Conservation (phyloP, 129 eudicot genomes). For the Apium graveolens region DNA sequence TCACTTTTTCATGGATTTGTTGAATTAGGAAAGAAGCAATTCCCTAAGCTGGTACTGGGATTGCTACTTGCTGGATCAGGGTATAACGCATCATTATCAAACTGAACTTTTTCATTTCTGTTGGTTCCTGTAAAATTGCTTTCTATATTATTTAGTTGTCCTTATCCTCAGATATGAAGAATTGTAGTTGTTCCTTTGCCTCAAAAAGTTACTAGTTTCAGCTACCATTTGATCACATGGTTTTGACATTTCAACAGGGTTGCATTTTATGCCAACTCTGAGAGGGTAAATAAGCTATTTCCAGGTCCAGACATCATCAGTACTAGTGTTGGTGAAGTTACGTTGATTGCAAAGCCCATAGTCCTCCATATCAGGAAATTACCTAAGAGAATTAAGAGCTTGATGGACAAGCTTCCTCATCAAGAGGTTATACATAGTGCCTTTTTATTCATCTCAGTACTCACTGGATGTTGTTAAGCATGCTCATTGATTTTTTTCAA, state of each 20-base stretch:
- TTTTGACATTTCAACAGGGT: constrained; percentile 44
- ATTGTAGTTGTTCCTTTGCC: constrained; percentile 8
- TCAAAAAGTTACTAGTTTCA: background rate
- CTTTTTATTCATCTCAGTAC: constrained; percentile 10
- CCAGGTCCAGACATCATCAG: constrained; percentile 57
- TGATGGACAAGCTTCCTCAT: constrained; percentile 80
- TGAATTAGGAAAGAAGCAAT: constrained; percentile 53
- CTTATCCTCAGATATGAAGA: background rate
- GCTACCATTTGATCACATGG: constrained; percentile 22
- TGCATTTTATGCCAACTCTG: constrained; percentile 50
- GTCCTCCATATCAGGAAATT: constrained; percentile 54
- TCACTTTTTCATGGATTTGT: constrained; percentile 54
- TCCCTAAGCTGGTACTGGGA: constrained; percentile 73
- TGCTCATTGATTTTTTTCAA: background rate
- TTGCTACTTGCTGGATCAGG: constrained; percentile 78
- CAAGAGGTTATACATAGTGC: constrained; percentile 66
- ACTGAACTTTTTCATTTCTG: background rate
- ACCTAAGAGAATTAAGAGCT: constrained; percentile 49
- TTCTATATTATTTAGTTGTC: background rate
- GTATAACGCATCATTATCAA: constrained; percentile 34
- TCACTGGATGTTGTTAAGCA: background rate
- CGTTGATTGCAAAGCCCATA: constrained; percentile 60
- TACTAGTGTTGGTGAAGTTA: constrained; percentile 69
- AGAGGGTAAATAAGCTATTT: constrained; percentile 44
- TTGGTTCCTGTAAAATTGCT: background rate